These are phyloP conservation scores for Trichoderma gamsii DNA, from an alignment of 495 filamentous ascomycete genomes.

Conservation along the genomic window DNA sequence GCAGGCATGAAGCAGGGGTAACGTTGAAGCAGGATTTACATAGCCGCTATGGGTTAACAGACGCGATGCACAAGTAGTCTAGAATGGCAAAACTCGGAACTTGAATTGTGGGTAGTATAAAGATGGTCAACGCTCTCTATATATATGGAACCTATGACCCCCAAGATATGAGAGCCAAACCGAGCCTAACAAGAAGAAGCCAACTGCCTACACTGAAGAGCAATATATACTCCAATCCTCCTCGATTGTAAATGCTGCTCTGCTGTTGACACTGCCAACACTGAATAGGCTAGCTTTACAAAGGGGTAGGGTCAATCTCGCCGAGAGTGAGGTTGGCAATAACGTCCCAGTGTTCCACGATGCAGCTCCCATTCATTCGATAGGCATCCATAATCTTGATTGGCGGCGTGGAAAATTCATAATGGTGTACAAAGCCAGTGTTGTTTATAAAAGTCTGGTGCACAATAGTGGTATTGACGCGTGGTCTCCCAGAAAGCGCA, in stretches of 20 bases:
- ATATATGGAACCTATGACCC: no score
- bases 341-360: conserved; percentile 7
- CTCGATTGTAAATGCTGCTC: not conserved
- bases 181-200: no score
- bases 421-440: not conserved
- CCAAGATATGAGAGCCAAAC: no score
- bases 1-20: no score
- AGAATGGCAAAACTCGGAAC: no score
- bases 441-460: not conserved
- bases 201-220: not conserved
- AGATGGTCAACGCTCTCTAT: no score
- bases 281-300: not conserved
- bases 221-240: not conserved
- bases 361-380: conserved; percentile 4
- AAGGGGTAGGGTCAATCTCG: not conserved
- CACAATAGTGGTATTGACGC: not conserved
- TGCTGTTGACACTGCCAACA: not conserved
- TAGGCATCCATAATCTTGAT: not conserved
- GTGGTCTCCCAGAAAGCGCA: not conserved
- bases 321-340: conserved; percentile 4
- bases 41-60: no score
- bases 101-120: no score
- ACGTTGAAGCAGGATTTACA: no score
- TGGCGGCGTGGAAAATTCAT: not conserved
- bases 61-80: no score